Evolutionary conservation across 352 stramenopile species (phyloP), one percentile per base, ranked within the genome.

Genomic region (Globisporangium nunn): DNA sequence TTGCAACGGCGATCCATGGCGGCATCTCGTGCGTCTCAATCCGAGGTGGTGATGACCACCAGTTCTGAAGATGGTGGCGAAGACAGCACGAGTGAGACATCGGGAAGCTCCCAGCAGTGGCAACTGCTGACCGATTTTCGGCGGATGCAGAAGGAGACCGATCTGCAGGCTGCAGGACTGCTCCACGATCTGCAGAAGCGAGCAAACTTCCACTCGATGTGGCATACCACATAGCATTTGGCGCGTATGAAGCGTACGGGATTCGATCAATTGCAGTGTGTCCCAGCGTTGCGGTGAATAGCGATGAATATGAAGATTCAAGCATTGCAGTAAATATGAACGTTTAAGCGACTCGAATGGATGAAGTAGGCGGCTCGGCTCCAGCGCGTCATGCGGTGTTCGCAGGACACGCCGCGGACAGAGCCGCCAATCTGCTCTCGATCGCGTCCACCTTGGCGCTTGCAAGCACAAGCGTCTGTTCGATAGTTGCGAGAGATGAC

Each of bases 401-500:
- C 39, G 65, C 61, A 18, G 58, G 47, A 33, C 69, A 79, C 17
- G 56, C 58, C 12, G 62, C 17, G 4, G 46, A 37, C 37, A 67
- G 30, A 35, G 50, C 45, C 6, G n/a, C 46, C 11, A 81, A 55
- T 4, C 73, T 61, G 39, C 46, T 58, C 44, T 85, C 63, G 11
- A 85, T 63, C 6, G 71, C 60, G 15, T 56, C 23, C 45, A 85
- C 66, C 29, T 74, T 62, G 33, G 72, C 18, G 14, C 68, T 75
- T 35, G 76, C 85, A 14, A 67, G 40, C 50, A 70, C 14, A 30
- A 90, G 67, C n/a, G 68, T 61, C 6, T 66, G 54, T 45, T 92
- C 77, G 31, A 92, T 85, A 11, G 61, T 83, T n/a, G 65, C 68
- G 43, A 92, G 59, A 35, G 78, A 78, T 57, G 61, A 62, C 59